Conservation (phyloP, 805 yeast genomes). For the Myxozyma neotropica region DNA sequence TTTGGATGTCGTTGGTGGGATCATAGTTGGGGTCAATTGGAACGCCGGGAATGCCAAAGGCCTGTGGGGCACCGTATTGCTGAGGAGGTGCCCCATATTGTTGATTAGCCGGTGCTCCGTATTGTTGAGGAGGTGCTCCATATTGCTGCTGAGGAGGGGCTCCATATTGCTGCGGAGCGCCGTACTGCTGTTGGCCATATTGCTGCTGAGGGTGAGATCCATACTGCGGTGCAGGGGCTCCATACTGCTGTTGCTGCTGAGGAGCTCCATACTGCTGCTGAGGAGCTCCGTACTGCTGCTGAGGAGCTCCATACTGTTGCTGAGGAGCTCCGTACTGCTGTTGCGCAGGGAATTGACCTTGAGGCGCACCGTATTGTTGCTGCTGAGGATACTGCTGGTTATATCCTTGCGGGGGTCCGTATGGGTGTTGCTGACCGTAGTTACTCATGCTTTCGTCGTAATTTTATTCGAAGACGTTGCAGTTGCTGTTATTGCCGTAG, state of each 20-base stretch:
- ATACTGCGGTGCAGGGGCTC: constrained; percentile 14
- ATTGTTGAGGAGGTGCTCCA: constrained; percentile 2
- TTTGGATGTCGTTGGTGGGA: constrained; percentile 30
- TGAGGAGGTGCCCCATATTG: constrained; percentile 1
- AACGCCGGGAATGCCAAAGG: background rate
- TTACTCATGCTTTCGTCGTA: too few species aligned
- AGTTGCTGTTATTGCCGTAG: constrained; percentile 3
- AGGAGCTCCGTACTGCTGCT: background rate
- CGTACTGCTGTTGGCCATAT: constrained; percentile 6
- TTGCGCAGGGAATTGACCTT: constrained; percentile 5
- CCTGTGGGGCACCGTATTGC: background rate
- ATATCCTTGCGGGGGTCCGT: constrained; percentile 15
- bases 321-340: constrained; percentile 10
- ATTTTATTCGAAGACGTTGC: too few species aligned
- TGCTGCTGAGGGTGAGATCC: constrained; percentile 11
- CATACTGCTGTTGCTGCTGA: constrained; percentile 1
- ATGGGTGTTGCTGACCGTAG: constrained; percentile 2
- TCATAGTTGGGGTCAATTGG: constrained; percentile 26
- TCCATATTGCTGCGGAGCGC: background rate
- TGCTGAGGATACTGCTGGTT: too few species aligned
- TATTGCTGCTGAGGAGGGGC: constrained; percentile 8
- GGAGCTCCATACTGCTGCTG: background rate
- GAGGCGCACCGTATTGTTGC: constrained; percentile 8
- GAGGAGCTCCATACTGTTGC: constrained; percentile 3
- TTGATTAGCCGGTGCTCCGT: background rate